Conservation (phyloP, 441 rosid genomes). For the Theobroma grandiflorum region DNA sequence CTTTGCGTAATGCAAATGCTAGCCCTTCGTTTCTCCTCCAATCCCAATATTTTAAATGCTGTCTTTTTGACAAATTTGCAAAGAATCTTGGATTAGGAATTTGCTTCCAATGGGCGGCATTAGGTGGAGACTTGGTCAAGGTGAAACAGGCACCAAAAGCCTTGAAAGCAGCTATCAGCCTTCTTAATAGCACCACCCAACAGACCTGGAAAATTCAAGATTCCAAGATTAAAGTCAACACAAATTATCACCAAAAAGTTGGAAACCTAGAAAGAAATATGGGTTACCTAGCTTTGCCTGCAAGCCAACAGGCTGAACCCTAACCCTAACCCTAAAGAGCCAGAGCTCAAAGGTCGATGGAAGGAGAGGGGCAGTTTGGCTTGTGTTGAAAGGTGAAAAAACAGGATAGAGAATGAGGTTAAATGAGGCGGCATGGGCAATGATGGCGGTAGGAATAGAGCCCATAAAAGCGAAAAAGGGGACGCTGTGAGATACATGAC, state of each 20-base stretch:
- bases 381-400: too few relatives aligned
- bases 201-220: neutral
- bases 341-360: too few relatives aligned
- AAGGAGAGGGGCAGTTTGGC: too few relatives aligned
- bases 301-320: too few relatives aligned
- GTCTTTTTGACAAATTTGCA: neutral
- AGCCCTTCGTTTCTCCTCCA: neutral
- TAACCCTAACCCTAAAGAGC: too few relatives aligned
- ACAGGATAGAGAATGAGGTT: too few relatives aligned
- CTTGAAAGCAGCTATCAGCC: neutral
- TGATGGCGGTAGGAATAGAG: neutral
- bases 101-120: neutral
- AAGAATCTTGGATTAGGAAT: neutral
- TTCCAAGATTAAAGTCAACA: slow-evolving; percentile 40
- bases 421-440: too few relatives aligned
- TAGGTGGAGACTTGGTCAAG: slow-evolving; percentile 27
- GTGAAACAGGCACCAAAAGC: neutral
- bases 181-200: neutral
- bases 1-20: neutral
- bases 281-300: neutral
- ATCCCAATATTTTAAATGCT: neutral
- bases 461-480: neutral
- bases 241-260: slow-evolving; percentile 18
- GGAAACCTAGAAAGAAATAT: neutral
- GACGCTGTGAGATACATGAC: slow-evolving; percentile 25